Conservation (phyloP, 1,284 basidiomycete genomes). For the Marasmius fiardii region DNA sequence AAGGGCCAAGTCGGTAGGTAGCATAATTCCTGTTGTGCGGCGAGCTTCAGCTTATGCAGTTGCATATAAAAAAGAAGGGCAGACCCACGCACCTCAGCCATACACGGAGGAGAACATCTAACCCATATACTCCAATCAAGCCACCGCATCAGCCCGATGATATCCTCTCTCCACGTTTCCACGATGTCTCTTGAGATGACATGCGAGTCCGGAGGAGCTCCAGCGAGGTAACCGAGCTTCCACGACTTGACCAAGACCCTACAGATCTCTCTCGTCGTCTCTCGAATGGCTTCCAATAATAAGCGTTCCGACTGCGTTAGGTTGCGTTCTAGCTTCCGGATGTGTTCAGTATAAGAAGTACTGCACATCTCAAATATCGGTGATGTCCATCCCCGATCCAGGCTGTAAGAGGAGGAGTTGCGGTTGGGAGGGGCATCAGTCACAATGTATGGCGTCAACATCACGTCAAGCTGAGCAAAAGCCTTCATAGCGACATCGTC, state of each 20-base stretch:
- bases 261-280: slow-evolving; percentile 42
- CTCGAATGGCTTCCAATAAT: slow-evolving; percentile 30
- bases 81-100: slow-evolving; percentile 25
- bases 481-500: slow-evolving; percentile 19
- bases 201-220: slow-evolving; percentile 22
- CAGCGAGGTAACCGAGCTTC: slow-evolving; percentile 31
- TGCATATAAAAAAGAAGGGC: background rate
- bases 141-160: slow-evolving; percentile 33
- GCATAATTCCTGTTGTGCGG: slow-evolving; percentile 9
- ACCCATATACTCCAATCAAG: slow-evolving; percentile 40
- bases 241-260: slow-evolving; percentile 41
- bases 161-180: slow-evolving; percentile 22
- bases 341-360: slow-evolving; percentile 29
- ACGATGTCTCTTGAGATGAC: slow-evolving; percentile 6
- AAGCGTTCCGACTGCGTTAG: slow-evolving; percentile 34
- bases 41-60: background rate
- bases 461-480: slow-evolving; percentile 28
- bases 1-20: slow-evolving; percentile 15
- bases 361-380: slow-evolving; percentile 30
- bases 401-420: background rate
- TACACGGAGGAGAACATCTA: slow-evolving; percentile 32
- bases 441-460: slow-evolving; percentile 35
- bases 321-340: slow-evolving; percentile 15
- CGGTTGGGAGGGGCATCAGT: slow-evolving; percentile 8
- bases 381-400: slow-evolving; percentile 23